Base-by-base conservation (phyloP, 2,329 filamentous ascomycete genomes). In the Zasmidium cellare region DNA sequence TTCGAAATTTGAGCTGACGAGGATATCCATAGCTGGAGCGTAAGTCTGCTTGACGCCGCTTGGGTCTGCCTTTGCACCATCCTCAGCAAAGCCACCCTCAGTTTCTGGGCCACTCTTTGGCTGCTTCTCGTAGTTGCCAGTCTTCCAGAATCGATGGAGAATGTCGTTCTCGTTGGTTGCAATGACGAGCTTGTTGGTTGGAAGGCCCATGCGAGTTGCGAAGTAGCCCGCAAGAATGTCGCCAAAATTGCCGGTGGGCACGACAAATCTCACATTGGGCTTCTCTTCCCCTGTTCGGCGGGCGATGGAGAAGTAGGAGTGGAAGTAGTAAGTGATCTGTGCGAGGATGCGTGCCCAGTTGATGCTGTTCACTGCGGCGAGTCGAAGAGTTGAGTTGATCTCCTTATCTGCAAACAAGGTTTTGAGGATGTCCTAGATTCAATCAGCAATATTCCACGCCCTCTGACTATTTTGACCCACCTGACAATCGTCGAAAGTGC, bases 111-210 rank as follows among this genome's bases (percentile, higher is more conserved):
- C 84, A 55, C 82, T 77, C 7, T 85, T 80, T 9, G 86, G 80
- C 69, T 92, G 83, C 83, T 97, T 97, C 79, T 94, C 90, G 77
- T 97, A 97, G 65, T 83, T 83, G 41, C 93, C 91, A 0, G 88
- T 90, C 78, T 89, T 88, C 90, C 91, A 97, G 83, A 99, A 99
- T 31, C 94, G 86, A 76, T 97, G 85, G 11, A 99, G 84, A 60
- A 97, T 97, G 70, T 97, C 94, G 77, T 99, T 99, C 77, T 96
- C 92, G 75, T 97, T 97, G 52, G 93, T 97, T 0, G 93, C 91
- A 56, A 97, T 88, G 67, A 96, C 86, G 28, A 99, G 85, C 78
- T 93, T 96, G 62, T 94, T 89, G 2, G 88, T 81, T 2, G 92
- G 92, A 2, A 97, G 83, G 56, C 92, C 92, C 91, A 96, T 96